Conservation (phyloP, 192 early-diverging fungal genomes). For the Coemansia sp. region DNA sequence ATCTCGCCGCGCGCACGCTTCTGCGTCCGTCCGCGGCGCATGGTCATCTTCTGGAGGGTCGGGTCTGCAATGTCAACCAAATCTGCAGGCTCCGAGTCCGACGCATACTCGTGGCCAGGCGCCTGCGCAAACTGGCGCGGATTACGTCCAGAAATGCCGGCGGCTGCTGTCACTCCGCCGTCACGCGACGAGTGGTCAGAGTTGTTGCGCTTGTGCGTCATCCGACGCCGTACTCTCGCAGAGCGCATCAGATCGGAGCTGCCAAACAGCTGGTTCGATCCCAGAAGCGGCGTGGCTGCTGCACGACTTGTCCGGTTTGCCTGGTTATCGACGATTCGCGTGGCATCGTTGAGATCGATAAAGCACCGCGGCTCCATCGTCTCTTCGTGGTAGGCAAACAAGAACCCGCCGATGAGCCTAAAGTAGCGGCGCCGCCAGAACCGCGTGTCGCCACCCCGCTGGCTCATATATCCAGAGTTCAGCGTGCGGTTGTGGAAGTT, state of each 20-base stretch:
- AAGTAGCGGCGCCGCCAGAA: constrained; percentile 60
- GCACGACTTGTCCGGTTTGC: constrained; percentile 8
- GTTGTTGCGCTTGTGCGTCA: constrained; percentile 50
- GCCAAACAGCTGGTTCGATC: constrained; percentile 9
- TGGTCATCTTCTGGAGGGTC: constrained; percentile 26
- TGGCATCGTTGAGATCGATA: constrained; percentile 54
- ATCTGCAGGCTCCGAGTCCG: constrained; percentile 48
- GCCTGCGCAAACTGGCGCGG: constrained; percentile 10
- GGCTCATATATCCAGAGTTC: constrained; percentile 55
- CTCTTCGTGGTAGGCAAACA: constrained; percentile 58
- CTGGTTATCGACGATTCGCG: constrained; percentile 41
- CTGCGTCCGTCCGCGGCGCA: constrained; percentile 15
- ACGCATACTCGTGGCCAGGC: constrained; percentile 41
- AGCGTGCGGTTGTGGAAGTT: constrained; percentile 56
- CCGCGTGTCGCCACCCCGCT: constrained; percentile 55
- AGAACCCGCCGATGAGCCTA: constrained; percentile 51
- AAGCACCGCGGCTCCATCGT: constrained; percentile 50
- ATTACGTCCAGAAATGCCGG: background rate
- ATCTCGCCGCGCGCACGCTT: constrained; percentile 5
- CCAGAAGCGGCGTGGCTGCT: constrained; percentile 4
- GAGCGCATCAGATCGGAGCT: constrained; percentile 28
- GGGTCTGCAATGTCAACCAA: constrained; percentile 49
- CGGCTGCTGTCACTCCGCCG: constrained; percentile 9
- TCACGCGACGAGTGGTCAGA: constrained; percentile 49
- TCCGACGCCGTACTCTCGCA: constrained; percentile 25